phyloP scores from a whole-genome alignment of 2,329 filamentous ascomycete species.

The Pseudocercospora musae region DNA sequence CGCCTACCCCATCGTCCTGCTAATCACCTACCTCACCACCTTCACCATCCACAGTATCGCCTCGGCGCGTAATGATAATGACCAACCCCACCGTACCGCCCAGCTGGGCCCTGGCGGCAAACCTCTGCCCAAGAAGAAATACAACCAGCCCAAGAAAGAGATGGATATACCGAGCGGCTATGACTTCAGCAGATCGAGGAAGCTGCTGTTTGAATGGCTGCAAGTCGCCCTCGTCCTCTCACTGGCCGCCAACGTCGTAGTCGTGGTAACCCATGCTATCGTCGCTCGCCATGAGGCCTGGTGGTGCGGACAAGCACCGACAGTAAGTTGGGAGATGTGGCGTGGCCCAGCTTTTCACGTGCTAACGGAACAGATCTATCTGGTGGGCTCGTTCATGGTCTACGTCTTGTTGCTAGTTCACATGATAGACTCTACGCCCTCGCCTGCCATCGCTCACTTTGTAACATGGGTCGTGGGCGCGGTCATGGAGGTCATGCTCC shows the following conservation, averaged over 20 bases:
- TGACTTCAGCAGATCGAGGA: slow-evolving; percentile 64
- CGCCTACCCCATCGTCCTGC: slow-evolving; percentile 61
- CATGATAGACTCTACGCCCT: slow-evolving; percentile 76
- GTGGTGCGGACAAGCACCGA: slow-evolving; percentile 78
- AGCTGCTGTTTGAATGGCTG: slow-evolving; percentile 71
- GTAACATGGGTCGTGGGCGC: slow-evolving; percentile 73
- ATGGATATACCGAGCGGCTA: slow-evolving; percentile 42
- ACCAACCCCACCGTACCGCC: slow-evolving; percentile 36
- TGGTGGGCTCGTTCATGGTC: slow-evolving; percentile 80
- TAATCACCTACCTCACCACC: slow-evolving; percentile 61
- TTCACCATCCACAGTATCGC: slow-evolving; percentile 62
- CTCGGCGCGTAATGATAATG: slow-evolving; percentile 47
- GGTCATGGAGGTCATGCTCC: slow-evolving; percentile 69
- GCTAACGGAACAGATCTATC: slow-evolving; percentile 64
- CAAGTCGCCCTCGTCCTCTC: slow-evolving; percentile 68
- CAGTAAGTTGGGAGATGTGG: slow-evolving; percentile 54
- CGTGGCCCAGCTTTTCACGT: slow-evolving; percentile 6
- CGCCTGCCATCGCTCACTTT: slow-evolving; percentile 76
- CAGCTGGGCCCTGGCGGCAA: slow-evolving; percentile 82
- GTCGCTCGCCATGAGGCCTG: slow-evolving; percentile 61
- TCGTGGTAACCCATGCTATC: slow-evolving; percentile 73
- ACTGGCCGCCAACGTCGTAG: slow-evolving; percentile 70
- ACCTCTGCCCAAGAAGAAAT: slow-evolving; percentile 67
- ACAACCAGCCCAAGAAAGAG: slow-evolving; percentile 55
- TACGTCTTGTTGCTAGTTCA: slow-evolving; percentile 84